A percentile compares a stretch with the other conserved stretches of the same genome.
These are phyloP conservation scores for Angomonas deanei DNA, from an alignment of 208 protist species.

Conservation along the genomic window DNA sequence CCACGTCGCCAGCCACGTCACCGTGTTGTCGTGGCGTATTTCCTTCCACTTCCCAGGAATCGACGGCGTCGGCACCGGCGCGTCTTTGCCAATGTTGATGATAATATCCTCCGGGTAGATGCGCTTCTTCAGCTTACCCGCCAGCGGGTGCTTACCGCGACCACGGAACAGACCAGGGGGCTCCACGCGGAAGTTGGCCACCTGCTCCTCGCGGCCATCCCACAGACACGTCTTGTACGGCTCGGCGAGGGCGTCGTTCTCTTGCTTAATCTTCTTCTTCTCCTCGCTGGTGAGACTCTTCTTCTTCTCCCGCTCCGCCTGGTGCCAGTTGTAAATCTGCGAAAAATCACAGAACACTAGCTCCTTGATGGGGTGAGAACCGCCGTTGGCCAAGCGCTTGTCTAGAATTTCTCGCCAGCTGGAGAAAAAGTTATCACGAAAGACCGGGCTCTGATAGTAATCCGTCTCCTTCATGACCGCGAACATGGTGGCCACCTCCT, in stretches of 20 bases:
- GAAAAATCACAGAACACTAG: constrained; percentile 97
- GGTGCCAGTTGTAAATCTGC: constrained; percentile 91
- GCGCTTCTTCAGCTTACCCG: constrained; percentile 93
- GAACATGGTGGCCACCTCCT: constrained; percentile 99
- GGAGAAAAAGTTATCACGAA: constrained; percentile 97
- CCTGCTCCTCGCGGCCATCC: constrained; percentile 92
- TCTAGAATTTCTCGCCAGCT: constrained; percentile 91
- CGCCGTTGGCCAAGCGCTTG: constrained; percentile 66
- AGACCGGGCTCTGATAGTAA: constrained; percentile 93
- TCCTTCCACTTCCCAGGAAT: constrained; percentile 92
- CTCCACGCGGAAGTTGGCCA: constrained; percentile 98
- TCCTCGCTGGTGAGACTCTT: constrained; percentile 89
- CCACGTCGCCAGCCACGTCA: constrained; percentile 98
- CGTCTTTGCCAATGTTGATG: constrained; percentile 96
- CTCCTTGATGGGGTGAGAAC: constrained; percentile 84
- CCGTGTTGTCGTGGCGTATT: constrained; percentile 93
- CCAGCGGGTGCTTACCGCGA: constrained; percentile 96
- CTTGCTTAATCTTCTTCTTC: constrained; percentile 86
- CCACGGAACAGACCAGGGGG: constrained; percentile 98
- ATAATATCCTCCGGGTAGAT: constrained; percentile 97
- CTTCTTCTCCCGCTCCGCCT: constrained; percentile 85
- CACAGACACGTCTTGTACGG: constrained; percentile 90
- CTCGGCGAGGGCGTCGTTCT: constrained; percentile 82
- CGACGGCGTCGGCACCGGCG: constrained; percentile 82
- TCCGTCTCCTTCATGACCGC: constrained; percentile 92